These are phyloP conservation scores for Tulasnella sp. DNA, from an alignment of 768 basidiomycete genomes.

Conservation along the genomic window DNA sequence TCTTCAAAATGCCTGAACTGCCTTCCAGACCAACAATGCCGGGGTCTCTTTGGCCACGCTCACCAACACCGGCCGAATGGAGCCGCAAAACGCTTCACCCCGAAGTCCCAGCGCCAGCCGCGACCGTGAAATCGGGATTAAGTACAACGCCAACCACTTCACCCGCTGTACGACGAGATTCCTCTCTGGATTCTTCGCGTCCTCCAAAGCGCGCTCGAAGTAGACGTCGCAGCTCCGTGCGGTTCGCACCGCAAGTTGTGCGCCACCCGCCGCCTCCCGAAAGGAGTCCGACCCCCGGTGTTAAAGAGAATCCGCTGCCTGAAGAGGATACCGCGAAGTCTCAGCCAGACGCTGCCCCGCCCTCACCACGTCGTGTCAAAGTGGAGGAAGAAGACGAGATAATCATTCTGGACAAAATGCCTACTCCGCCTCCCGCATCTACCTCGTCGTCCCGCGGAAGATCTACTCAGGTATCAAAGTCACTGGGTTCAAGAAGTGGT, in stretches of 20 bases:
- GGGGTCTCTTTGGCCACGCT: conserved; percentile 23
- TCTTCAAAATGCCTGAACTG: background rate
- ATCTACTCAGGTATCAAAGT: background rate
- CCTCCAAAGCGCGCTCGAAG: conserved; percentile 1
- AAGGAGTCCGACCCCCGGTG: background rate
- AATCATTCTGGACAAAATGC: conserved; percentile 21
- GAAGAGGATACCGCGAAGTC: background rate
- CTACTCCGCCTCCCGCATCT: background rate
- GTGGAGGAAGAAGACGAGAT: conserved; percentile 24
- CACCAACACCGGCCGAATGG: conserved; percentile 22
- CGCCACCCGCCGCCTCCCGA: conserved; percentile 7
- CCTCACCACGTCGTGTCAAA: background rate
- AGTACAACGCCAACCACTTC: conserved; percentile 3
- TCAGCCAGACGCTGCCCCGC: background rate
- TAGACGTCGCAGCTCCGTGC: conserved; percentile 9
- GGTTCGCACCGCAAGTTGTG: conserved; percentile 18
- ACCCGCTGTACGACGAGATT: background rate
- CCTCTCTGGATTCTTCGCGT: background rate
- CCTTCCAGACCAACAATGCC: conserved; percentile 15
- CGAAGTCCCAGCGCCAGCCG: background rate
- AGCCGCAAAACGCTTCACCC: background rate
- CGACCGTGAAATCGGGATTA: background rate
- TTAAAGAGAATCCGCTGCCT: background rate
- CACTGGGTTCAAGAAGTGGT: background rate
- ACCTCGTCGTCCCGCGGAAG: background rate